Evolutionary conservation across 2,329 filamentous ascomycete genomes (phyloP).

Genomic region (Alternaria gansuensis): DNA sequence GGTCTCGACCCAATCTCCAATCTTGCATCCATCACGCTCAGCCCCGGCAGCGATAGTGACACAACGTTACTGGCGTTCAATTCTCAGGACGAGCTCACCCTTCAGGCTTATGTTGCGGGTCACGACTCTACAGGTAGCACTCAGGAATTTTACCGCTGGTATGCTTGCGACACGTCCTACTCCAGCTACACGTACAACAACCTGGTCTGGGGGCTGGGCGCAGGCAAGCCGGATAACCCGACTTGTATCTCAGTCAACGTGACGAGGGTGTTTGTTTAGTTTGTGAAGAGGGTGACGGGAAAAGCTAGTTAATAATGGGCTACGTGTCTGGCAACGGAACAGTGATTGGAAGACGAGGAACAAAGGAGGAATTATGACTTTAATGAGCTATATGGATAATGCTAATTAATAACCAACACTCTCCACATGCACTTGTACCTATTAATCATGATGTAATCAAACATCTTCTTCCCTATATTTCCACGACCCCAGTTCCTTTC

Average conservation of each 20-base stretch:
- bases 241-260: slow-evolving; percentile 57
- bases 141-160: slow-evolving; percentile 56
- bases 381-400: slow-evolving; percentile 8
- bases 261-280: slow-evolving; percentile 42
- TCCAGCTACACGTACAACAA: slow-evolving; percentile 56
- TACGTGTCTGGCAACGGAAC: too few relatives aligned
- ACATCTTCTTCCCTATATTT: too few relatives aligned
- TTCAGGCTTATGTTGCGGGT: slow-evolving; percentile 55
- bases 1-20: slow-evolving; percentile 52
- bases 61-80: slow-evolving; percentile 55
- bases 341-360: background rate
- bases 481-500: background rate
- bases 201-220: slow-evolving; percentile 56
- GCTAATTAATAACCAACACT: slow-evolving; percentile 10
- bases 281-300: background rate
- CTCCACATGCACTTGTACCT: background rate
- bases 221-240: slow-evolving; percentile 56
- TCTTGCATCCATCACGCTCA: slow-evolving; percentile 56
- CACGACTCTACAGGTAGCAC: slow-evolving; percentile 33
- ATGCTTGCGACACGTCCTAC: slow-evolving; percentile 56
- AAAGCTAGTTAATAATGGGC: background rate
- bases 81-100: slow-evolving; percentile 48
- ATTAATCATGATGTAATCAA: background rate
- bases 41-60: slow-evolving; percentile 34
- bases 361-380: background rate